Base-by-base conservation (phyloP, 2,329 filamentous ascomycete genomes). In the Akanthomyces muscarius region DNA sequence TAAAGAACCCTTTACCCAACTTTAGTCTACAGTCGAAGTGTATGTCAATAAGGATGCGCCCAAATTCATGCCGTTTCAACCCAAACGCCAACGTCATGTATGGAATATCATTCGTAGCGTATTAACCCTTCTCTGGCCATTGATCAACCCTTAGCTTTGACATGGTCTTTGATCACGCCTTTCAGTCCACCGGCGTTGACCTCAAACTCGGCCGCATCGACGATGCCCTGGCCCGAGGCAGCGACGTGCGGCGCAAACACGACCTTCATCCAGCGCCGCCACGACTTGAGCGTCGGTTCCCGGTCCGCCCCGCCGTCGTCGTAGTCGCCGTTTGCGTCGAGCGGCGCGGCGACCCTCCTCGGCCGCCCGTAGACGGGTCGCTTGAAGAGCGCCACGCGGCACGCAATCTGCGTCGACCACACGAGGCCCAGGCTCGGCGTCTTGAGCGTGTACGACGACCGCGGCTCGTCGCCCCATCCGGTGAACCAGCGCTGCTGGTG, bases 401-500 rank as follows among this genome's bases (percentile, higher is more conserved):
- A 88, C 1, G 91, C 86, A 55, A 97, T 86, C 78, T 97, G 93
- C 36, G 92, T 94, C 3, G 91, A 88, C 94, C 94, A 98, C 13
- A 96, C 89, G 8, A 97, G 81, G 0, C 94, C 94, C 28, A 98
- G 77, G 7, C 90, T 90, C 0, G 94, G 94, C 0, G 91, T 97
- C 76, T 97, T 98, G 62, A 89, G 76, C 10, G 75, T 69, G 55
- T 78, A 73, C 14, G 76, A 71, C 23, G 77, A 74, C 30, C 75
- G 69, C 18, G 82, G 78, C 62, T 87, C 81, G 73, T 96, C 91
- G 25, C 94, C 92, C 94, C 95, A 97, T 66, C 95, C 93, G 4
- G 93, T 96, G 76, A 97, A 96, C 86, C 93, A 97, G 50, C 90
- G 85, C 74, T 97, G 92, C 75, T 98, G 94, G 75, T 97, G 90